Conservation (phyloP, 2,329 filamentous ascomycete species). For the Chrysosporium keratinophilum region DNA sequence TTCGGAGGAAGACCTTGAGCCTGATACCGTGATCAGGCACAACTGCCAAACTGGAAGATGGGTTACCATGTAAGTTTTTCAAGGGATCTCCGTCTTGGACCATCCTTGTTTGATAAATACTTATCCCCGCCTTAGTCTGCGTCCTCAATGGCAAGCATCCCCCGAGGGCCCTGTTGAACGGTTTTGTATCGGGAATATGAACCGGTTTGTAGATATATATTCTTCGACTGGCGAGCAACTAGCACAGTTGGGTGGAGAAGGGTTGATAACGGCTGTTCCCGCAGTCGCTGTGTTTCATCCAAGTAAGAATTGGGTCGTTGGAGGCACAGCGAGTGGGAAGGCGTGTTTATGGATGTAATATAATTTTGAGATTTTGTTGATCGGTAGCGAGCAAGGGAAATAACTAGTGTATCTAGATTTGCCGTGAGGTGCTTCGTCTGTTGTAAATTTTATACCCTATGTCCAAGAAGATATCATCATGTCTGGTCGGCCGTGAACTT, state of each 20-base stretch:
- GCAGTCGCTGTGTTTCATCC: constrained; percentile 87
- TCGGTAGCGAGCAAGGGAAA: no score
- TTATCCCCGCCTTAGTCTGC: constrained; percentile 39
- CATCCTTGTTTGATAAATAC: background rate
- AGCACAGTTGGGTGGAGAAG: constrained; percentile 77
- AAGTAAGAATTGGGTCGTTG: constrained; percentile 79
- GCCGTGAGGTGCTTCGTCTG: no score
- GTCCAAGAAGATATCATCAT: background rate
- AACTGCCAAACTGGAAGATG: constrained; percentile 95
- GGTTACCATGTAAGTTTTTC: constrained; percentile 62
- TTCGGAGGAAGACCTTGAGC: constrained; percentile 54
- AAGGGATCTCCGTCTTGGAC: background rate
- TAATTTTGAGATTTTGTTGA: no score
- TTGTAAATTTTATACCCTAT: no score
- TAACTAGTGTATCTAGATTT: no score
- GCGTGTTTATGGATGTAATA: constrained; percentile 75
- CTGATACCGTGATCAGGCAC: constrained; percentile 59
- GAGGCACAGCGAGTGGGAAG: constrained; percentile 84
- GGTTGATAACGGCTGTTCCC: constrained; percentile 77
- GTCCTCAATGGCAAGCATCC: constrained; percentile 81
- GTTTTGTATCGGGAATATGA: constrained; percentile 94
- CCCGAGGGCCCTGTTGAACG: constrained; percentile 73
- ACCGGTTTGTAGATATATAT: constrained; percentile 88
- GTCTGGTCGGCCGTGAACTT: background rate
- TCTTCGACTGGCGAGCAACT: constrained; percentile 72